These are phyloP conservation scores for Eustoma russellianum DNA, from an alignment of 257 asterid species.

Conservation along the genomic window DNA sequence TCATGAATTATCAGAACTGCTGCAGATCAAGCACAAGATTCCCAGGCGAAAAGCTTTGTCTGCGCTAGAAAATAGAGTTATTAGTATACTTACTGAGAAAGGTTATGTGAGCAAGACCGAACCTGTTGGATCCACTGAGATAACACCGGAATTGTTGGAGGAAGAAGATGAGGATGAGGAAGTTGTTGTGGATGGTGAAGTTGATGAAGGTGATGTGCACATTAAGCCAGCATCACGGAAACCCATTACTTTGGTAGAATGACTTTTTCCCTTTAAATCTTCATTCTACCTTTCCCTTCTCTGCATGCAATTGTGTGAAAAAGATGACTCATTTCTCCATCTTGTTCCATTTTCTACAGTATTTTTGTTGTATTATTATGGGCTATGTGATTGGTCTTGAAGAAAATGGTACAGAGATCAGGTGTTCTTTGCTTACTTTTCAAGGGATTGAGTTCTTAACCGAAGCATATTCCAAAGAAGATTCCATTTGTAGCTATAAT, in stretches of 20 bases:
- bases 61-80: constrained; percentile 55
- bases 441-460: too few species aligned
- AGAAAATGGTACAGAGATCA: too few species aligned
- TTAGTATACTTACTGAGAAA: constrained; percentile 76
- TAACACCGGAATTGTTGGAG: constrained; percentile 51
- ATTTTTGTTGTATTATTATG: too few species aligned
- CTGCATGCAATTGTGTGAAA: constrained; percentile 1
- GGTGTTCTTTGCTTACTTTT: too few species aligned
- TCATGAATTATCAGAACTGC: constrained; percentile 65
- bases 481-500: too few species aligned
- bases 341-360: not conserved
- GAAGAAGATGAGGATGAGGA: constrained; percentile 96
- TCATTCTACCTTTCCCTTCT: not conserved
- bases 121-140: constrained; percentile 42
- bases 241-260: constrained; percentile 55
- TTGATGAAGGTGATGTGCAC: constrained; percentile 95
- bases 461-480: too few species aligned
- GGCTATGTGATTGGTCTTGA: too few species aligned
- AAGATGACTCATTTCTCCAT: too few species aligned
- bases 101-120: constrained; percentile 74
- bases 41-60: constrained; percentile 86
- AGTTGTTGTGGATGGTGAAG: constrained; percentile 93
- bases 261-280: not conserved
- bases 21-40: constrained; percentile 76
- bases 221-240: constrained; percentile 65